Percentiles rank a stretch among this genome's conserved stretches.
Evolutionary conservation across 768 basidiomycete species (phyloP).

Genomic region (Boletus fagicola): DNA sequence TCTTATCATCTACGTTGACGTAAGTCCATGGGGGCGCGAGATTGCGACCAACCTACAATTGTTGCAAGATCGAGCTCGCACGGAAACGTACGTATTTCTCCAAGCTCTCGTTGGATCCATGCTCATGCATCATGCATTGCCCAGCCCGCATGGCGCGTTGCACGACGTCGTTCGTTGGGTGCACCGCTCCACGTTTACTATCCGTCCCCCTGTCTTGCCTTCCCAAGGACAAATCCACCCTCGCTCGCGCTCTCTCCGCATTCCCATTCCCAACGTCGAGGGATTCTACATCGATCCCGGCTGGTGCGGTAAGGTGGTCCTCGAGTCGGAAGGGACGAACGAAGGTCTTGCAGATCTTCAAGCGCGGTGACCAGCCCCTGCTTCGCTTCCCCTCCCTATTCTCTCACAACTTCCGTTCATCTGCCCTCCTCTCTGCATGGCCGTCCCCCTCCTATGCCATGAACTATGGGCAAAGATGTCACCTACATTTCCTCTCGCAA

Average conservation of each 20-base stretch:
- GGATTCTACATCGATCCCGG: constrained; percentile 66
- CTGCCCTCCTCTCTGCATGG: too few relatives aligned
- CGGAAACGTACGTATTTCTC: constrained; percentile 66
- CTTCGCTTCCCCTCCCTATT: too few relatives aligned
- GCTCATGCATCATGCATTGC: constrained; percentile 5
- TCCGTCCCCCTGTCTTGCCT: constrained; percentile 49
- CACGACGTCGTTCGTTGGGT: constrained; percentile 87
- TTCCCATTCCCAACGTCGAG: constrained; percentile 55
- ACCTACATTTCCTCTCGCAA: too few relatives aligned
- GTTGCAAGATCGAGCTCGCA: constrained; percentile 71
- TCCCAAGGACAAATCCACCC: constrained; percentile 27
- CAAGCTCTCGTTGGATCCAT: neutral
- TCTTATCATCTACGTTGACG: constrained; percentile 68
- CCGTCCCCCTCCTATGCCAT: too few relatives aligned
- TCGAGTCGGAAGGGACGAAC: constrained; percentile 87
- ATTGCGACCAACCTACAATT: constrained; percentile 72
- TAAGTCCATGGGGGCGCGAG: constrained; percentile 77
- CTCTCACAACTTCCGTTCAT: too few relatives aligned
- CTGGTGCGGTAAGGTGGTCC: constrained; percentile 81
- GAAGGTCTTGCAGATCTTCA: constrained; percentile 80
- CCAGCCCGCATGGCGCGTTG: constrained; percentile 72
- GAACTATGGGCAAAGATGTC: too few relatives aligned
- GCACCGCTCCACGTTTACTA: constrained; percentile 72
- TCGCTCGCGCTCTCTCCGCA: constrained; percentile 27
- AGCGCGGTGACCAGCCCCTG: constrained; percentile 46